Evolutionary conservation across 352 stramenopile species (phyloP), one percentile per base, ranked within the genome.

Genomic region (Phytophthora pini): DNA sequence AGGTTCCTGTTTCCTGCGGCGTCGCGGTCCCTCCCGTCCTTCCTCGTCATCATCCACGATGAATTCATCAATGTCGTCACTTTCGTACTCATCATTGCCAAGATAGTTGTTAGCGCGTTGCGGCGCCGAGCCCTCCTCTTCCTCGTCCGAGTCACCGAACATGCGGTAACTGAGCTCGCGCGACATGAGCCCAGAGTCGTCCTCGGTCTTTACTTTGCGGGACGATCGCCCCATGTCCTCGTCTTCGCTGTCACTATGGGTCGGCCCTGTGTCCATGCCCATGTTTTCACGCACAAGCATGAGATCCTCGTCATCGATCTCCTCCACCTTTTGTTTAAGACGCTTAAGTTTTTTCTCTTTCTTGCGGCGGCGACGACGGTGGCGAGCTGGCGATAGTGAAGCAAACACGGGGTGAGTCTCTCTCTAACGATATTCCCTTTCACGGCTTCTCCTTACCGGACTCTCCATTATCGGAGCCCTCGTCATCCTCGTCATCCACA

Each of bases 11-110:
- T 92, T 92, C n/a, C 87, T 80, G 38, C 82, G 79, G n/a, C 89
- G 82, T 24, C 87, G 84, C 7, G 80, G 83, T 13, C 82, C 81
- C 38, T 93, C 86, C 5, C 85, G 82, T 24, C 87, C 86, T 79
- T 97, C 89, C 70, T 97, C 89, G 38, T 97, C 89, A 45, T 97
- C 89, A 43, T 94, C 88, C 10, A 97, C 89, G 40, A 97, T 97
- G 38, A 97, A 97, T 53, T 95, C 89, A 44, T 95, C 89, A 58
- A 95, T 94, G 38, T 95, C 87, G 43, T 96, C 89, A 61, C 87
- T 95, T 68, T 95, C 88, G 68, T 95, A 96, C 55, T 96, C 89
- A 39, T 95, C 84, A 27, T 92, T 91, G 43, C 88, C 89, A 2
- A 93, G 62, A 59, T 94, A 96, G 57, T 93, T 93, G 57, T 81